A percentile compares a stretch with the other conserved stretches of the same genome.
These are phyloP conservation scores for Dioscorea zingiberensis DNA, from an alignment of 106 monocot genomes.

Conservation along the genomic window DNA sequence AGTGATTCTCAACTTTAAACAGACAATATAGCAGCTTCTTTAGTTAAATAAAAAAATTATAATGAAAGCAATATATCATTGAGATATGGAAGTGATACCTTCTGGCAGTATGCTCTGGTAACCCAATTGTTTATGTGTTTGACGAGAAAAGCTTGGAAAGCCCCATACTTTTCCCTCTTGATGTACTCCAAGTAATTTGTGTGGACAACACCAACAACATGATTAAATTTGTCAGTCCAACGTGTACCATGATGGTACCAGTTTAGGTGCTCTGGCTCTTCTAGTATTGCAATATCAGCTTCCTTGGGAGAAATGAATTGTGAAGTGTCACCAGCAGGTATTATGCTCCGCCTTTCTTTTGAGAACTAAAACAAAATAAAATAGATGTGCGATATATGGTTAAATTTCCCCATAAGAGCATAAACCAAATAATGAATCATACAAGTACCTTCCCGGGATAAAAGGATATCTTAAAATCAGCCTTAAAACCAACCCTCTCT, in stretches of 20 bases:
- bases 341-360: conserved; percentile 90
- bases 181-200: conserved; percentile 99
- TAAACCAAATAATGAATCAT: neutral
- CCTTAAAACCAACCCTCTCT: conserved; percentile 83
- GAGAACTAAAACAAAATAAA: conserved; percentile 54
- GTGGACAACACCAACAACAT: conserved; percentile 93
- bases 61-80: neutral
- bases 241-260: conserved; percentile 99
- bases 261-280: conserved; percentile 98
- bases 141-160: conserved; percentile 86
- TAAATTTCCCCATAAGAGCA: neutral
- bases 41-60: neutral
- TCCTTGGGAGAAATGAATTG: conserved; percentile 82
- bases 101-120: conserved; percentile 78
- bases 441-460: conserved; percentile 89
- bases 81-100: conserved; percentile 41
- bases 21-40: too few relatives aligned
- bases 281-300: conserved; percentile 97
- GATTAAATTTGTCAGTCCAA: conserved; percentile 98
- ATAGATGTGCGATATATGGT: neutral
- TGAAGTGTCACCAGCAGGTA: conserved; percentile 95
- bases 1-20: neutral
- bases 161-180: conserved; percentile 96
- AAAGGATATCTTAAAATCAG: conserved; percentile 95
- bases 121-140: conserved; percentile 97